phyloP scores from a whole-genome alignment of 805 yeast species.

The Diddensiella santjacobensis region DNA sequence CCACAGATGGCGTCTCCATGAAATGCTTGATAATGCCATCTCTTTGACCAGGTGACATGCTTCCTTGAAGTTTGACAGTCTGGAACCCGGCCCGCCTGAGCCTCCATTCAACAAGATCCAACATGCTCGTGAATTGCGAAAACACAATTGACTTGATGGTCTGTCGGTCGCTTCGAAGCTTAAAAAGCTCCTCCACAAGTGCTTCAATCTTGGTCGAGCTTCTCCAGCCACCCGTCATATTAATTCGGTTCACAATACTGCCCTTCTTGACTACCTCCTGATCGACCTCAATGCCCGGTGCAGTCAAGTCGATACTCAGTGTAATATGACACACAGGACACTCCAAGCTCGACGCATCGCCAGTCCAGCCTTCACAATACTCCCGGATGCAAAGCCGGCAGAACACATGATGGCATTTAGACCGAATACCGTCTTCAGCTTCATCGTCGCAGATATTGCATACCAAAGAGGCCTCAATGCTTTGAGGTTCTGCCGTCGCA shows the following conservation, averaged over 20 bases:
- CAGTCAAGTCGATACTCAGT: slow-evolving; percentile 81
- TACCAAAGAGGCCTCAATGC: slow-evolving; percentile 51
- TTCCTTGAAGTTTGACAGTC: slow-evolving; percentile 92
- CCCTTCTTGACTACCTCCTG: slow-evolving; percentile 50
- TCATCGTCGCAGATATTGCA: slow-evolving; percentile 96
- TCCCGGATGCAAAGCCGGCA: slow-evolving; percentile 91
- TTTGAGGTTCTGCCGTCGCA: slow-evolving; percentile 32
- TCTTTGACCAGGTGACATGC: slow-evolving; percentile 94
- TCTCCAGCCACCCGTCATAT: slow-evolving; percentile 80
- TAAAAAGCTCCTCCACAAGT: slow-evolving; percentile 85
- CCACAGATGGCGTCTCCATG: slow-evolving; percentile 89
- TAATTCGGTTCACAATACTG: slow-evolving; percentile 81
- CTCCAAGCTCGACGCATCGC: slow-evolving; percentile 53
- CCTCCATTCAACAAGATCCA: slow-evolving; percentile 95
- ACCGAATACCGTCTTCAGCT: slow-evolving; percentile 95
- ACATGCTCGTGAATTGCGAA: slow-evolving; percentile 95
- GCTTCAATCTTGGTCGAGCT: slow-evolving; percentile 97
- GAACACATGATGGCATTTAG: slow-evolving; percentile 89
- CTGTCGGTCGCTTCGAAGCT: slow-evolving; percentile 75
- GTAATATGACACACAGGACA: slow-evolving; percentile 98
- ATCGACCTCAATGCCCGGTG: slow-evolving; percentile 69
- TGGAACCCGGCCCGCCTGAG: slow-evolving; percentile 90
- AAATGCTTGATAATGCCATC: slow-evolving; percentile 87
- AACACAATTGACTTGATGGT: slow-evolving; percentile 95
- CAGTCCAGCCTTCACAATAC: slow-evolving; percentile 73